phyloP scores from a whole-genome alignment of 257 asterid genomes.

The Paraleonurus japonicus region DNA sequence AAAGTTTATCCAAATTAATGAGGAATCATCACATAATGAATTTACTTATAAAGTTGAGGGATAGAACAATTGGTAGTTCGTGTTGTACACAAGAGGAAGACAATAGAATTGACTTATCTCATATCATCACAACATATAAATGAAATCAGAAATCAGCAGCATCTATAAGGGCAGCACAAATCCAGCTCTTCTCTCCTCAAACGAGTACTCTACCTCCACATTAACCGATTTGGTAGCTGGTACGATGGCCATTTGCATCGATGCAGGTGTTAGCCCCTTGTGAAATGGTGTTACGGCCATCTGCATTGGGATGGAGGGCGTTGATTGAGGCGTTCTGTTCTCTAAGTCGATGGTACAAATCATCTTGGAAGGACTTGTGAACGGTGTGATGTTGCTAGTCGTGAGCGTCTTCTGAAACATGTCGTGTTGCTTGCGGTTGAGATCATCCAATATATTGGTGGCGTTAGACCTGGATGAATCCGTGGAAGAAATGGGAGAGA shows the following conservation, averaged over 20 bases:
- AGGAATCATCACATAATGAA: not conserved
- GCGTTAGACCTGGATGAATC: conserved; percentile 68
- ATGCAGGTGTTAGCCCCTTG: conserved; percentile 39
- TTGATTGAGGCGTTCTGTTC: conserved; percentile 65
- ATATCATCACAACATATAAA: not conserved
- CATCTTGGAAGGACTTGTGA: conserved; percentile 64
- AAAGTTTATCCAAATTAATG: no score
- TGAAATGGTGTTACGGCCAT: conserved; percentile 66
- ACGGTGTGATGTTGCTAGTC: conserved; percentile 41
- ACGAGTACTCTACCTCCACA: conserved; percentile 74
- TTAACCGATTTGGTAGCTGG: conserved; percentile 44
- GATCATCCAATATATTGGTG: conserved; percentile 58
- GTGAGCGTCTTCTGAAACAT: conserved; percentile 52
- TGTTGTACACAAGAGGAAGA: not conserved
- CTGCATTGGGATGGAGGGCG: conserved; percentile 69
- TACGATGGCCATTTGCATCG: conserved; percentile 48
- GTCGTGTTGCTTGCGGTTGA: conserved; percentile 55
- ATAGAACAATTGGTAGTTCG: not conserved
- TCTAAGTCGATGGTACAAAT: conserved; percentile 47
- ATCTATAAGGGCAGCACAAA: conserved; percentile 42
- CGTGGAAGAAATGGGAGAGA: conserved; percentile 83
- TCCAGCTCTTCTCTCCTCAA: conserved; percentile 83
- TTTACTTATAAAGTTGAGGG: not conserved
- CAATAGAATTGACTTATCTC: not conserved
- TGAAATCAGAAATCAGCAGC: not conserved